phyloP scores from a whole-genome alignment of 2,329 filamentous ascomycete species.

The Sarocladium oryzae region DNA sequence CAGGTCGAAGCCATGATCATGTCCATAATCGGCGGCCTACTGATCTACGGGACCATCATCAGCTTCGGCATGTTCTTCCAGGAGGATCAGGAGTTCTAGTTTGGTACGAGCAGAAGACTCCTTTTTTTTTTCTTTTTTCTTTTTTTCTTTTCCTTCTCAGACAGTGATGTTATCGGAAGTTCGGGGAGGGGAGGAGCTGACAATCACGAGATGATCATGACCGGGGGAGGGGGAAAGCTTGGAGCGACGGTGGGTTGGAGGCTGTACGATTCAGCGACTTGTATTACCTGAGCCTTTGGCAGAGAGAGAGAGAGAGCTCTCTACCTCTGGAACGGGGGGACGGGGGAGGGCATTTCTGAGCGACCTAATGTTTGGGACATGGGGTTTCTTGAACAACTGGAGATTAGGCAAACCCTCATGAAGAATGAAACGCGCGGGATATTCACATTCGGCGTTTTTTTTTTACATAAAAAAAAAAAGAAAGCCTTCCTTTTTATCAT shows the following conservation, averaged over 20 bases:
- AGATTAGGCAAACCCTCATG: slow-evolving; percentile 1
- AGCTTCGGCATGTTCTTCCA: slow-evolving; percentile 98
- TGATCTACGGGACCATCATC: slow-evolving; percentile 98
- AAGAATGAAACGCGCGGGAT: background rate
- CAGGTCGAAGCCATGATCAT: slow-evolving; percentile 82
- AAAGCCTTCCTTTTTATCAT: too few species aligned
- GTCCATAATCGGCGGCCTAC: slow-evolving; percentile 83
- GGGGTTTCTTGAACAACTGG: background rate
- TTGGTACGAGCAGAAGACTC: background rate
- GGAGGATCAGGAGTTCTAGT: slow-evolving; percentile 88
- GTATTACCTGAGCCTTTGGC: background rate
- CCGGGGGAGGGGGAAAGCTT: too few species aligned
- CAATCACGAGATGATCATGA: too few species aligned
- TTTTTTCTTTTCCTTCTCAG: too few species aligned
- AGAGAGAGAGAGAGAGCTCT: slow-evolving; percentile 1
- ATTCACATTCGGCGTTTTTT: background rate
- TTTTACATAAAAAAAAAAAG: too few species aligned
- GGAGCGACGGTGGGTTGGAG: too few species aligned
- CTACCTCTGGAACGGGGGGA: too few species aligned
- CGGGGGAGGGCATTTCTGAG: background rate
- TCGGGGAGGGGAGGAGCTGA: too few species aligned
- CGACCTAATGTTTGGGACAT: background rate
- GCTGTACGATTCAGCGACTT: slow-evolving; percentile 7
- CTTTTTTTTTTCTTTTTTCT: too few species aligned
- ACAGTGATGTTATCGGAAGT: too few species aligned